Evolutionary conservation across 257 asterid species (phyloP).

Genomic region (Solanum sejunctum): DNA sequence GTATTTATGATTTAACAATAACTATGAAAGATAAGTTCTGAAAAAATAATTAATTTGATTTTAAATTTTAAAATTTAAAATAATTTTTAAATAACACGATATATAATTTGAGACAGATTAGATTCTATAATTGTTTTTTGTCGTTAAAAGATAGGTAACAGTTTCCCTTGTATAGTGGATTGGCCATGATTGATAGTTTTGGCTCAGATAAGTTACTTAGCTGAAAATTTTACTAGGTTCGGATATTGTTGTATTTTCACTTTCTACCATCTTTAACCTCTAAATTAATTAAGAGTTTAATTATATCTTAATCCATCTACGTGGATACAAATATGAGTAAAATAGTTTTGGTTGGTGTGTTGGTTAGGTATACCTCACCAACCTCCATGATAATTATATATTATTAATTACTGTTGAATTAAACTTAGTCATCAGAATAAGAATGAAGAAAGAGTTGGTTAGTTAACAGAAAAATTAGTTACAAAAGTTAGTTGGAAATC

Average conservation of each 20-base stretch:
- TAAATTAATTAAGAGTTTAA: background rate
- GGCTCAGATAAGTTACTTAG: constrained; percentile 3
- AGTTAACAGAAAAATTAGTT: no score
- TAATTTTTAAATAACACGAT: background rate
- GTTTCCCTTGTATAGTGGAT: background rate
- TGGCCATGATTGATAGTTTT: constrained; percentile 1
- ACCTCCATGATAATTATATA: background rate
- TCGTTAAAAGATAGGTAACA: background rate
- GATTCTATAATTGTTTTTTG: background rate
- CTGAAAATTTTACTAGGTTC: constrained; percentile 7
- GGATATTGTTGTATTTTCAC: background rate
- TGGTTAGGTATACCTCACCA: constrained; percentile 21
- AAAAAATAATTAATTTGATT: background rate
- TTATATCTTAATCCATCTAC: background rate
- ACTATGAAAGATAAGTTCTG: background rate
- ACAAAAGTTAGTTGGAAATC: no score
- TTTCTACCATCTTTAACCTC: background rate
- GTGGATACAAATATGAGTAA: background rate
- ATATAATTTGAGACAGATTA: background rate
- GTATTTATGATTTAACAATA: background rate
- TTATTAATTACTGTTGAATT: no score
- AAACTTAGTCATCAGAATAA: no score
- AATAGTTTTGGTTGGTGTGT: background rate
- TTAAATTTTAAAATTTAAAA: background rate
- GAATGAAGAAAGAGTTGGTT: no score